These are phyloP conservation scores for Trametes sp. DNA, from an alignment of 1,284 basidiomycete genomes.

Conservation along the genomic window DNA sequence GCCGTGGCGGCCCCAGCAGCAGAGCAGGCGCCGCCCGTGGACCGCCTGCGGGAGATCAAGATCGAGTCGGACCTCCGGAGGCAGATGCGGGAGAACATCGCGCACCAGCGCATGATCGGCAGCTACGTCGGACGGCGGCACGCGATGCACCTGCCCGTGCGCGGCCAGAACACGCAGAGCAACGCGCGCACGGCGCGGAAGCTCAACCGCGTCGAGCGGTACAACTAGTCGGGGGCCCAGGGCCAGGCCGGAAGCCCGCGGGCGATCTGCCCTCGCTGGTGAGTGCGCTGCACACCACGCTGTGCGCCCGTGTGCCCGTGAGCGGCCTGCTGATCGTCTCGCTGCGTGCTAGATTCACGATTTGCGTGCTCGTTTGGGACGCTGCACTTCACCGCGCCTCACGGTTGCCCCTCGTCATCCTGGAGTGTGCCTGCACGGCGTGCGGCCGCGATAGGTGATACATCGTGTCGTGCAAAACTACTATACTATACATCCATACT, in stretches of 20 bases:
- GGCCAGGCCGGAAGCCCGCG: not conserved
- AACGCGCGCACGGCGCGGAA: slow-evolving; percentile 89
- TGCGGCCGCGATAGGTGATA: slow-evolving; percentile 7
- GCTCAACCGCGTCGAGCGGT: slow-evolving; percentile 76
- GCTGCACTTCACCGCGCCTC: slow-evolving; percentile 10
- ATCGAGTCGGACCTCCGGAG: slow-evolving; percentile 86
- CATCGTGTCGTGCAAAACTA: slow-evolving; percentile 20
- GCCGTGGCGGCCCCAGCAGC: slow-evolving; percentile 39
- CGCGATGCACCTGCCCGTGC: slow-evolving; percentile 87
- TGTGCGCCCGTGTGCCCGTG: slow-evolving; percentile 5
- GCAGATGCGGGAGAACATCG: slow-evolving; percentile 86
- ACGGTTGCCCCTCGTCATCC: not conserved
- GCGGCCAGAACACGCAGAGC: slow-evolving; percentile 88
- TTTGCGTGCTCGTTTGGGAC: slow-evolving; percentile 16
- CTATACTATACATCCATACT: slow-evolving; percentile 32
- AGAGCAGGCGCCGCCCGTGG: slow-evolving; percentile 40
- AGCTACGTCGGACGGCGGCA: slow-evolving; percentile 89
- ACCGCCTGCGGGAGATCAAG: slow-evolving; percentile 75
- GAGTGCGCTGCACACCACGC: slow-evolving; percentile 8
- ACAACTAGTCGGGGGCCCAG: slow-evolving; percentile 23
- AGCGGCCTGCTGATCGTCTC: slow-evolving; percentile 3
- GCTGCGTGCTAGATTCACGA: not conserved
- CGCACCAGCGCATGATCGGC: slow-evolving; percentile 89
- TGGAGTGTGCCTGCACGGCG: not conserved
- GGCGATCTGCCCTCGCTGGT: slow-evolving; percentile 4